These are phyloP conservation scores for Alternaria dauci DNA, from an alignment of 2,329 filamentous ascomycete species.

Conservation along the genomic window DNA sequence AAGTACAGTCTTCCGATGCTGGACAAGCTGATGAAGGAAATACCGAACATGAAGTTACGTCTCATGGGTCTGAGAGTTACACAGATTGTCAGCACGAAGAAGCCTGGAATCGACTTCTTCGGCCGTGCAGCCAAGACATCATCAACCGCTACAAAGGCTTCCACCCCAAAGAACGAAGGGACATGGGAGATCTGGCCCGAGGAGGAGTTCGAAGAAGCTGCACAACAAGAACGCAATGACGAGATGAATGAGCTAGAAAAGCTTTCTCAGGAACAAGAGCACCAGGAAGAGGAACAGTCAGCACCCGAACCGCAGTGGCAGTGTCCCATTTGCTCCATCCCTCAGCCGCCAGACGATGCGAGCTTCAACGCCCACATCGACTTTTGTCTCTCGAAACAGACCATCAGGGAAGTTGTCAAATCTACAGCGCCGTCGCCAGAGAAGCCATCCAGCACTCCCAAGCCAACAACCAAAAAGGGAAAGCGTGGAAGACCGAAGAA, in stretches of 20 bases:
- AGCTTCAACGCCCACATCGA: conserved; percentile 93
- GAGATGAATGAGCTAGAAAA: conserved; percentile 69
- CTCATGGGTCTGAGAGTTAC: conserved; percentile 91
- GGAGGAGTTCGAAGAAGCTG: conserved; percentile 70
- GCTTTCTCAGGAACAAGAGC: conserved; percentile 66
- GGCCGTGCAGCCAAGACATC: conserved; percentile 56
- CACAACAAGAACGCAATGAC: conserved; percentile 66
- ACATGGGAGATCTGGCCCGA: conserved; percentile 75
- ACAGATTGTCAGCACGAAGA: conserved; percentile 85
- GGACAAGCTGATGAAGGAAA: conserved; percentile 81
- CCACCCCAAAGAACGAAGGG: conserved; percentile 39
- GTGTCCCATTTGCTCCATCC: conserved; percentile 85
- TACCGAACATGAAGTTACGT: conserved; percentile 78
- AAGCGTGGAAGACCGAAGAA: conserved; percentile 43
- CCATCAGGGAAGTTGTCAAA: conserved; percentile 84
- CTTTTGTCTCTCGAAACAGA: conserved; percentile 82
- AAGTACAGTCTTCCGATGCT: conserved; percentile 83
- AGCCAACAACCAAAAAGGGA: conserved; percentile 32
- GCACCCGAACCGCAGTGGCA: conserved; percentile 67
- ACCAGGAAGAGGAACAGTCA: conserved; percentile 17
- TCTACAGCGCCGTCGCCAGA: conserved; percentile 39
- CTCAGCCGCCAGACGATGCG: conserved; percentile 77
- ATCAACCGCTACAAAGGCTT: conserved; percentile 15
- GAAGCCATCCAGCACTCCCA: conserved; percentile 22
- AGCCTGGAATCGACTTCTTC: conserved; percentile 82